A percentile compares a stretch with the other conserved stretches of the same genome.
Evolutionary conservation across 352 stramenopile genomes (phyloP).

Genomic region (Thalassiosira ordinaria): DNA sequence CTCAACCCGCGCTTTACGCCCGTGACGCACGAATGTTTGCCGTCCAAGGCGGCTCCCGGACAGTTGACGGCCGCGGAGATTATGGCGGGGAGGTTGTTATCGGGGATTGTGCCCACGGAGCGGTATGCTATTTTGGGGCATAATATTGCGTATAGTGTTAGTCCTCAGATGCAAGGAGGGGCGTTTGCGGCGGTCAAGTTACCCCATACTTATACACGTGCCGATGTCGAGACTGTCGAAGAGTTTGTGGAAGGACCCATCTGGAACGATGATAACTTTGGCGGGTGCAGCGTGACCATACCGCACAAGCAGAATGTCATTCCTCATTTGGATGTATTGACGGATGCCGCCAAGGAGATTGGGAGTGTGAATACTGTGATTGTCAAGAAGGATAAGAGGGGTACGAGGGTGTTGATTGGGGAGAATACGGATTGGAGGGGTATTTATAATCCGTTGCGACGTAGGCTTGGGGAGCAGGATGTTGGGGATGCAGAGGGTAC

Average conservation of each 20-base stretch:
- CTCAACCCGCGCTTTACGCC: conserved; percentile 95
- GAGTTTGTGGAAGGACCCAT: conserved; percentile 84
- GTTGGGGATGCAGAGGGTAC: conserved; percentile 18
- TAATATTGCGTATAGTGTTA: conserved; percentile 95
- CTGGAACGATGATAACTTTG: conserved; percentile 87
- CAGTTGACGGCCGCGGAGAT: conserved; percentile 95
- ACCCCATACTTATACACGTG: conserved; percentile 90
- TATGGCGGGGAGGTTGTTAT: conserved; percentile 84
- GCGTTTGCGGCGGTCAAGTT: conserved; percentile 90
- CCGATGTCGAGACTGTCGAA: conserved; percentile 80
- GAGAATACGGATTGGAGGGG: conserved; percentile 99
- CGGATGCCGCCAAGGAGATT: conserved; percentile 92
- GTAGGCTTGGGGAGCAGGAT: conserved; percentile 67
- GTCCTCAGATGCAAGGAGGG: conserved; percentile 96
- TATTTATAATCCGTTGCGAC: conserved; percentile 92
- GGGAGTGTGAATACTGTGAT: conserved; percentile 99
- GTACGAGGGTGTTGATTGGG: conserved; percentile 84
- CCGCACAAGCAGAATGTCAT: conserved; percentile 97
- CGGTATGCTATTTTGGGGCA: conserved; percentile 95
- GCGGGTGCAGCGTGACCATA: conserved; percentile 96
- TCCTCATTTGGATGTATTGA: conserved; percentile 92
- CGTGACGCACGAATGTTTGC: conserved; percentile 93
- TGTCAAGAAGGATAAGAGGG: conserved; percentile 71
- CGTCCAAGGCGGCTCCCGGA: conserved; percentile 92
- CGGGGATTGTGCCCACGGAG: conserved; percentile 67